Evolutionary conservation across 164 flowering plant genomes (phyloP), one percentile per base, ranked within the genome.

Genomic region (Hamamelis virginiana): DNA sequence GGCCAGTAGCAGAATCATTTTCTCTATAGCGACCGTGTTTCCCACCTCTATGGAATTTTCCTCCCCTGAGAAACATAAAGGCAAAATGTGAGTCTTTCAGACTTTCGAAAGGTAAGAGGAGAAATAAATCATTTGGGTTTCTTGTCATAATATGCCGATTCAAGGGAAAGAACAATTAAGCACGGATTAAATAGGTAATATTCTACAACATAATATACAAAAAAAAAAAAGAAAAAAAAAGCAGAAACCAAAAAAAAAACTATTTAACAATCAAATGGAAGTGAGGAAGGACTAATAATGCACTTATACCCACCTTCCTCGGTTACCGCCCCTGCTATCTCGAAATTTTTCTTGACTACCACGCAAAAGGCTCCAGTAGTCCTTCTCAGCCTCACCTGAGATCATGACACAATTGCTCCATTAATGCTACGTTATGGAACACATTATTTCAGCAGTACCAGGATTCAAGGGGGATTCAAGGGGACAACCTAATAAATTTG

Each of bases 331-430:
- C 76, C 73, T 88, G 65, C 44, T 74, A 18, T 75, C 86, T 13
- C 84, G 71, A 45, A 55, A 61, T 57, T 62, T 83, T 0, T 80
- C 91, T 68, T 86, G 89, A 68, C 70, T 77, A 63, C 81, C 81
- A 12, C 89, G 89, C 18, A 94, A 82, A 12, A 70, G 67, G 72
- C 74, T 82, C 98, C 96, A 94, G 65, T 94, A 94, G 64, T 90
- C 89, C 72, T 63, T 89, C 73, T 94, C 98, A 38, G 96, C 91
- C 21, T 94, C 94, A 76, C 96, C 98, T 91, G 79, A 72, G 33
- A 62, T 15, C 21, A 55, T 8, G 52, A 14, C 18, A 69, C 18
- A 73, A 23, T 13, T 11, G 38, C 9, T 19, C n/a, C 10, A 3
- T 27, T 16, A 15, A 12, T 33, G 6, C 41, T 33, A 33, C 41